Evolutionary conservation across 768 basidiomycete species (phyloP), one percentile per base, ranked within the genome.

Genomic region (Lepiota brunneoincarnata): DNA sequence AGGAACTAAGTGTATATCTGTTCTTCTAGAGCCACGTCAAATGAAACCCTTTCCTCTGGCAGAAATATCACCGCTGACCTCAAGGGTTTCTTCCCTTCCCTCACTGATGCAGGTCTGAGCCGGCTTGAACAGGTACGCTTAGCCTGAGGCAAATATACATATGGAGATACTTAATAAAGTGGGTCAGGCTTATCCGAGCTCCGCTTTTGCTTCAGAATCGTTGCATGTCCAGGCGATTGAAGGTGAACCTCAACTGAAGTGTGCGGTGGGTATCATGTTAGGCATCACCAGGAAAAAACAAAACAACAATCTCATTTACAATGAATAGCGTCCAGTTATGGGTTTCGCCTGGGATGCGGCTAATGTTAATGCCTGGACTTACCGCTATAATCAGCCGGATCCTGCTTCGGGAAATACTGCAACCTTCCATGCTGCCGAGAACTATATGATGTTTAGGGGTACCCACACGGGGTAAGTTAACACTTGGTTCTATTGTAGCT

Each of bases 371-470:
- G 65, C 77, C 2, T 85, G 74, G 74, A 79, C 78, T 11, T 84
- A 84, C 59, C 73, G 82, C 23, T 84, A 83, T 64, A 84, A 84
- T 63, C 79, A 84, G 55, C 67, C 72, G 3, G 77, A 81, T 49
- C 78, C 78, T 6, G 77, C 78, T 0, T 56, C 58, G 3, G 67
- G 67, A 14, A 67, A 68, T 15, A 48, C 63, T 0, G 67, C 47
- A 7, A 77, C 80, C 1, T 64, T 49, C 1, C 83, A 84, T 57
- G 76, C 83, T 6, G 74, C 84, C 0, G 84, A 83, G 62, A 84
- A 86, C 59, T 84, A 80, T 79, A 84, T 83, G 81, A 80, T 85
- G 83, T 84, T 83, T 69, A 64, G 66, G 18, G 84, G 86, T 1
- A 77, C 73, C 1, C 79, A 79, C 54, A 83, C 83, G 26, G 84